Base-by-base conservation (phyloP, 2,329 filamentous ascomycete species). In the Cadophora sp. region DNA sequence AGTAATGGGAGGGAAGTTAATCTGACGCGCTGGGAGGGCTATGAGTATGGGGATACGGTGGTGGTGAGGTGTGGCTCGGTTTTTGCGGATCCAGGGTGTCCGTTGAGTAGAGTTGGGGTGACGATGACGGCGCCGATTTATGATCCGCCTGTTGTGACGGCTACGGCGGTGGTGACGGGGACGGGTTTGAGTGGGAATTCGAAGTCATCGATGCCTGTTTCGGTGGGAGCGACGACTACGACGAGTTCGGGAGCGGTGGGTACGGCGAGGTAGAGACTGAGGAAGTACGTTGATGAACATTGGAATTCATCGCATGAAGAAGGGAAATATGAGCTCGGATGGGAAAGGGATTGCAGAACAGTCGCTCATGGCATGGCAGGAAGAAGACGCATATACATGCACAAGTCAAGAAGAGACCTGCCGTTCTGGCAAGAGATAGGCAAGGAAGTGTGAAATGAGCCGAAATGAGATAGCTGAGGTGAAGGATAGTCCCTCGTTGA, bases 61-160 rank as follows among this genome's bases (percentile, higher is more conserved):
- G 5, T 58, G 8, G 19, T 58, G 27, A 58, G 29, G 29, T 58
- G 53, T 58, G 53, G 53, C 16, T 14, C 11, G 7, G 53, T 58
- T 22, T 58, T 34, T 37, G 53, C 53, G 53, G 31, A 58, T 58
- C 53, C 53, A 6, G 12, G 29, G 29, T 58, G 53, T 58, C 53
- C 53, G 29, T 37, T 58, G 27, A 34, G 9, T 4, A 58, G n/a
- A 29, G 53, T 22, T 3, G 11, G 4, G n/a, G 29, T 14, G 2
- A 58, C 53, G 6, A 58, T 58, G 53, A 58, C 53, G 9, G 53
- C 29, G 29, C 27, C 53, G 29, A 24, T 58, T 24, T 58, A 34
- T 58, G 53, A 58, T 34, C 14, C 5, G 16, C 53, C 16, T 37
- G 50, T 16, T 29, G 53, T 27, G 29, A 19, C 29, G 53, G 16